Evolutionary conservation across 208 protist genomes (phyloP).

Genomic region (Crithidia fasciculata): DNA sequence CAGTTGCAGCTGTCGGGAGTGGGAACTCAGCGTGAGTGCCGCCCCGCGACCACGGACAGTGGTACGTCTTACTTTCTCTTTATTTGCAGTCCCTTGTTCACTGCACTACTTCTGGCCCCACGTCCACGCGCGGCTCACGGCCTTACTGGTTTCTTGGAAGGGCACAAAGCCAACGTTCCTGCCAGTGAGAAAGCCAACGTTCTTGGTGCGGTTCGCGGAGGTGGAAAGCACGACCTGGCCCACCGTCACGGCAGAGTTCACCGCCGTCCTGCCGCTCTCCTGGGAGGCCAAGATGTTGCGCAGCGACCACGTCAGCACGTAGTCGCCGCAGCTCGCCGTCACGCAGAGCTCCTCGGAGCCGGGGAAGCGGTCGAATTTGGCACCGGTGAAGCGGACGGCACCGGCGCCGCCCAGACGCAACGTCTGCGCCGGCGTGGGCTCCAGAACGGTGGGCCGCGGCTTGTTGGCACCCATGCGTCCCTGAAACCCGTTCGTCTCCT

Average conservation of each 20-base stretch:
- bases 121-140: conserved; percentile 31
- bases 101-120: conserved; percentile 27
- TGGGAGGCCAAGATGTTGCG: conserved; percentile 38
- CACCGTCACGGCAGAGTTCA: conserved; percentile 28
- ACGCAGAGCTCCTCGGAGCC: conserved; percentile 49
- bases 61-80: background rate
- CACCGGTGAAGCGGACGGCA: conserved; percentile 45
- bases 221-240: conserved; percentile 36
- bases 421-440: conserved; percentile 49
- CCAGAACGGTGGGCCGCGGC: conserved; percentile 48
- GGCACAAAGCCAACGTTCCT: conserved; percentile 29
- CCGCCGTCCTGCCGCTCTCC: conserved; percentile 39
- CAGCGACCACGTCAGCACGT: conserved; percentile 66
- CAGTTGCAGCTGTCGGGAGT: too few relatives aligned
- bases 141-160: conserved; percentile 25
- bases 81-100: background rate
- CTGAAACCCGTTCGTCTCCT: conserved; percentile 45
- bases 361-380: conserved; percentile 51
- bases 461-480: conserved; percentile 63
- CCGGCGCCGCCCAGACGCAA: conserved; percentile 45
- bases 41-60: too few relatives aligned
- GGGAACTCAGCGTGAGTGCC: too few relatives aligned
- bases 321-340: conserved; percentile 49
- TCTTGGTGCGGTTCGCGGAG: conserved; percentile 32
- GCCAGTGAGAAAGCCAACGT: conserved; percentile 36